Conservation (phyloP, 164 flowering plant genomes). For the Macadamia integrifolia region DNA sequence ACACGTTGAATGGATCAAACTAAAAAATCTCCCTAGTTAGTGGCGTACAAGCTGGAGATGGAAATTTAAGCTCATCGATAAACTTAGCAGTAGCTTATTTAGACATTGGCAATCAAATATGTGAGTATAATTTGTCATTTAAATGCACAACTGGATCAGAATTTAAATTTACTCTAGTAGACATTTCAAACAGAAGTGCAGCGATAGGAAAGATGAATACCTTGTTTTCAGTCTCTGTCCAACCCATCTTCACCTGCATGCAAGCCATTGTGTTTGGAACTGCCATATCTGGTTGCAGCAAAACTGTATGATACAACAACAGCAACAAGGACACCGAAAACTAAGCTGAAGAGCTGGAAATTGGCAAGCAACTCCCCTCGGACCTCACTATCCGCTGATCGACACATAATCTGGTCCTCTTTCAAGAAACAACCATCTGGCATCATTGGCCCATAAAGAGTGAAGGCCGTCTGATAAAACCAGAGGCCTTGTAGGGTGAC, state of each 20-base stretch:
- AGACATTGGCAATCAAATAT: too few species aligned
- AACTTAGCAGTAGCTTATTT: too few species aligned
- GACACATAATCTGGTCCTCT: slow-evolving; percentile 42
- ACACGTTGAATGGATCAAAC: too few species aligned
- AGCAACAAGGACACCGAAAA: slow-evolving; percentile 41
- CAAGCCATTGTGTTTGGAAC: slow-evolving; percentile 20
- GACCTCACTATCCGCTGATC: slow-evolving; percentile 41
- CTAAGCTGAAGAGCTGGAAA: slow-evolving; percentile 62
- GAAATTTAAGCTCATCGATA: too few species aligned
- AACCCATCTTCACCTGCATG: slow-evolving; percentile 15
- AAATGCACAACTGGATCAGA: too few species aligned
- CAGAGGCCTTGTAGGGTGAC: slow-evolving; percentile 96
- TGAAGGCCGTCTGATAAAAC: slow-evolving; percentile 96
- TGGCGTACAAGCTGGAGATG: too few species aligned
- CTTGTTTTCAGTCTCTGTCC: slow-evolving; percentile 1
- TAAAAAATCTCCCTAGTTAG: too few species aligned
- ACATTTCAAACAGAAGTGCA: not conserved
- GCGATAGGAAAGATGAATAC: not conserved
- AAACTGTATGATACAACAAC: slow-evolving; percentile 44
- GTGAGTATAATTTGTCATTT: too few species aligned
- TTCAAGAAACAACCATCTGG: slow-evolving; percentile 74
- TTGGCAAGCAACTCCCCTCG: slow-evolving; percentile 83
- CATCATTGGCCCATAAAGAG: slow-evolving; percentile 92
- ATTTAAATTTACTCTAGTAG: too few species aligned
- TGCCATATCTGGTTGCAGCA: slow-evolving; percentile 44